Base-by-base conservation (phyloP, 148 eudicot species). In the Vaccinium darrowii region DNA sequence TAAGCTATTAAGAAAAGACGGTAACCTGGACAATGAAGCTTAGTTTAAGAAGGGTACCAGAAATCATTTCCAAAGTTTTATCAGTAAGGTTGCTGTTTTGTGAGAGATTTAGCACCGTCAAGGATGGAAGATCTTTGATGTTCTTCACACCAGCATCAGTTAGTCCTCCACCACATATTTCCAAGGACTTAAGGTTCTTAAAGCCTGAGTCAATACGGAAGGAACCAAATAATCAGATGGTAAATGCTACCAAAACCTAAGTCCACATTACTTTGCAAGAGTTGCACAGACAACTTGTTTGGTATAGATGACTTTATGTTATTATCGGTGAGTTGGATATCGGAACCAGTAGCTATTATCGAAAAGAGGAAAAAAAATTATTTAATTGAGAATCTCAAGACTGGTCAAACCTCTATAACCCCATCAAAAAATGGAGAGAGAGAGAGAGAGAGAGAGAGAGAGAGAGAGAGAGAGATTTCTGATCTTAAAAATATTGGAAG, bases 131-230 rank as follows among this genome's bases (percentile, higher is more conserved):
- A 85, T 96, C 95, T 85, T 94, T 94, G 85, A 96, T 93, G 82
- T 95, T 95, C 89, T 94, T 95, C 81, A 96, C 97, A 76, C 99
- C 99, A 71, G 90, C 92, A 89, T 96, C 99, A 16, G 98, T 95
- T 84, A 97, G 81, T 47, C 98, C 95, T 80, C 99, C 99, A 8
- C 98, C 94, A 56, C 99, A 97, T 27, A 95, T 94, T 92, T 97
- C 99, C 84, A 95, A 90, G 21, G 98, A 95, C 82, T 89, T 92
- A 6, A 97, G 93, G 71, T 92, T 94, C 88, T 95, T 97, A 83
- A 96, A 94, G 86, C 88, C 99, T 96, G 87, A 73, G 81, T 33
- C 11, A 63, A 75, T 52, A 52, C n/a, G 47, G 11, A 80, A 49
- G 52, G 60, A 36, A 47, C 72, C 51, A 30, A 15, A 56, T 73